Percentiles rank a stretch among this genome's conserved stretches.
Evolutionary conservation across 2,329 filamentous ascomycete species (phyloP).

Genomic region (Penicillium frequentans): DNA sequence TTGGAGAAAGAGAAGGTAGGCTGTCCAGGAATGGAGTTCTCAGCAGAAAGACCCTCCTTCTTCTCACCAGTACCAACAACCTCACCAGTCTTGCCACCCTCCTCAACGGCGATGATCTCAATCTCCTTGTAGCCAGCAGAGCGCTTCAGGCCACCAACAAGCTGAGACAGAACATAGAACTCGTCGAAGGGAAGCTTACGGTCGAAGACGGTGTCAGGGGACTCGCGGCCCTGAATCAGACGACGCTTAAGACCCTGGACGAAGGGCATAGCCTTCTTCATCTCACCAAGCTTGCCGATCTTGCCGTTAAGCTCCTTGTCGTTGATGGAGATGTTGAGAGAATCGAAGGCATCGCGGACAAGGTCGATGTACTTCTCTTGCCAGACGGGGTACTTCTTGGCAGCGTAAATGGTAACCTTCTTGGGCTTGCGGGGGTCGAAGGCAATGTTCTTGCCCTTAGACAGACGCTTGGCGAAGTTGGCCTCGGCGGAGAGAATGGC

Average conservation of each 20-base stretch:
- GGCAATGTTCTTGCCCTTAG: constrained; percentile 80
- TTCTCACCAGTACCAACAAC: constrained; percentile 53
- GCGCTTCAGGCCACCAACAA: constrained; percentile 77
- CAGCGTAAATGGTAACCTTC: constrained; percentile 82
- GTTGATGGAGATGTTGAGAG: constrained; percentile 62
- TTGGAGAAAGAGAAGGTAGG: constrained; percentile 88
- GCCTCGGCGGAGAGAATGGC: constrained; percentile 87
- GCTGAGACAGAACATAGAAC: constrained; percentile 69
- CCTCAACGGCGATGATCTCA: constrained; percentile 70
- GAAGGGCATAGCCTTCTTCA: constrained; percentile 99
- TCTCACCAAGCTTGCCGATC: constrained; percentile 74
- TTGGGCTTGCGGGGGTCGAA: constrained; percentile 93
- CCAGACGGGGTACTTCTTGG: constrained; percentile 80
- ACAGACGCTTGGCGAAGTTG: constrained; percentile 73
- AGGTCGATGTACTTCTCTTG: constrained; percentile 87
- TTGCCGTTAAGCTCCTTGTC: constrained; percentile 78
- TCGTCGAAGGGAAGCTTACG: constrained; percentile 88
- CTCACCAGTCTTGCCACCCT: constrained; percentile 51
- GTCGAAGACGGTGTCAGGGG: constrained; percentile 69
- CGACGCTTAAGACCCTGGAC: constrained; percentile 84
- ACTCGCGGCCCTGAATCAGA: constrained; percentile 67
- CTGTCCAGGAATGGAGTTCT: constrained; percentile 75
- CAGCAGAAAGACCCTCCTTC: constrained; percentile 62
- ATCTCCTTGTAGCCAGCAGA: constrained; percentile 70
- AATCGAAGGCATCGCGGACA: constrained; percentile 69